Evolutionary conservation across 1,284 basidiomycete species (phyloP), one percentile per base, ranked within the genome.

Genomic region (Xerocomus minutiporus): DNA sequence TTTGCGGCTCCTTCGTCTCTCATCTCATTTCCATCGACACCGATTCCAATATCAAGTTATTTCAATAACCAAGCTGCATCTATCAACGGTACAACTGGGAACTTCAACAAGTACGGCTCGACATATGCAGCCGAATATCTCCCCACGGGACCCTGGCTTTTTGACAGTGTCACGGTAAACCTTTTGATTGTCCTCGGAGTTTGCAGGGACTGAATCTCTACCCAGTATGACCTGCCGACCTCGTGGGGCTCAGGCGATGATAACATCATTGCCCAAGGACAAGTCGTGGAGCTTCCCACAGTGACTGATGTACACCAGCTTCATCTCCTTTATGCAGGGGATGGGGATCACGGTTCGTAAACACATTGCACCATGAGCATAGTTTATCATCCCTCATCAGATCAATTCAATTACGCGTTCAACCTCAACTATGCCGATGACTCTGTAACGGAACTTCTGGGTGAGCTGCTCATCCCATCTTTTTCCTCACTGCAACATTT

Each of bases 31-130:
- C 67, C 67, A 5, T 71, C 70, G 4, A 54, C 51, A 2, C 41
- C 60, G 3, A 28, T 75, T 11, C 51, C 63, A 0, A 46, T 76
- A 2, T 48, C 53, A 2, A 35, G 47, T 28, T 44, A 73, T 9
- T 68, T 77, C 53, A 51, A 76, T 13, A 77, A 75, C 48, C 69
- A 74, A 50, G 75, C 75, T 7, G 73, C 75, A 6, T 77, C 75
- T 1, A 20, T 65, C 0, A 57, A 72, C 46, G 75, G 75, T 1
- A 64, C 67, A 15, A 55, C 52, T 0, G 72, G 72, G 2, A 59
- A 72, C 55, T 76, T 76, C 46, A 68, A 74, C 52, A 62, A 61
- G 2, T 41, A 59, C 20, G 74, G 75, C 7, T 60, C 67, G 8
- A 73, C 72, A 32, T 76, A 69, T 46, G 68, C 68, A 40, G 72